Evolutionary conservation across 2,329 filamentous ascomycete species (phyloP), one percentile per base, ranked within the genome.

Genomic region (Botrytis squamosa): DNA sequence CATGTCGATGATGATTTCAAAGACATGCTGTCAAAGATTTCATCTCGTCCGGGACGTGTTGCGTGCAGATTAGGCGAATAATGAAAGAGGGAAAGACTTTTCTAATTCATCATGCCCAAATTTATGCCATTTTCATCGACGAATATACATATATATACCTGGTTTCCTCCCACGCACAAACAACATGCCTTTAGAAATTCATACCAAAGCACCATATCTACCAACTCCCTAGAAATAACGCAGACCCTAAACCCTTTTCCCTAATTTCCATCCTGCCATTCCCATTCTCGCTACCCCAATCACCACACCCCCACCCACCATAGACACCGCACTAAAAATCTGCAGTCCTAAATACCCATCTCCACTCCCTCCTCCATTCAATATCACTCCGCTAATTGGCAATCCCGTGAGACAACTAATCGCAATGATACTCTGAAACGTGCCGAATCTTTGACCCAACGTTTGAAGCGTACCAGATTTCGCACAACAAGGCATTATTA

Each of bases 401-500:
- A 73, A 22, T 6, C 72, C 67, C 18, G 67, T 71, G 4, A 73
- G 40, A 40, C 66, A 65, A 65, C 72, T 66, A 29, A 71, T 18
- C 22, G 40, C 75, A 70, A 78, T 70, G 7, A 77, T 65, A 29
- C 42, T 60, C 46, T 76, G 76, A 68, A 75, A 79, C 5, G 80
- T 82, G 6, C 82, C 82, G 64, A 83, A 81, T 36, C 80, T 77
- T 70, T 80, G 77, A 1, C 81, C 82, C 3, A 81, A 67, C 2
- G 77, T 81, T 22, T 80, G 78, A 4, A 82, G 70, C n/a, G 57
- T 77, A 0, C 82, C 81, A 3, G 77, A 71, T 78, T 93, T 90
- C 1, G 90, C 90, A 44, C 93, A 84, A 29, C 91, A 83, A 0
- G 90, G 86, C 0, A 91, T 89, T 0, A 85, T 84, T 5, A 93